Conservation (phyloP, 2,329 filamentous ascomycete species). For the Hymenoscyphus fraxineus region DNA sequence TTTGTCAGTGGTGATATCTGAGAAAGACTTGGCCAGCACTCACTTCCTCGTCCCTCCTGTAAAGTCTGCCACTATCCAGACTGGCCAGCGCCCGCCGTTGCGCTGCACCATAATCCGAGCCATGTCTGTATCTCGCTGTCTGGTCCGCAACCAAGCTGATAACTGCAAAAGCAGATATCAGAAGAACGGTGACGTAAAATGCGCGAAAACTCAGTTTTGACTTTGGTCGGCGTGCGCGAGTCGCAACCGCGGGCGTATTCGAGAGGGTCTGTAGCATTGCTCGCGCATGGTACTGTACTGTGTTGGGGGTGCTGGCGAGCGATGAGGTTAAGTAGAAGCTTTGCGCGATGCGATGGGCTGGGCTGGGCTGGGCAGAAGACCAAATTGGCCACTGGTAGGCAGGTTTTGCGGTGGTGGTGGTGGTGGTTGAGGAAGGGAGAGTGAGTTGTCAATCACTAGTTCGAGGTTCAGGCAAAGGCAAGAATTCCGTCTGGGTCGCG, state of each 20-base stretch:
- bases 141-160: conserved; percentile 33
- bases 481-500: background rate
- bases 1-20: background rate
- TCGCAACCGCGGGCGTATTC: conserved; percentile 16
- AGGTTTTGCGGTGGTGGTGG: background rate
- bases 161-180: conserved; percentile 30
- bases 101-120: conserved; percentile 27
- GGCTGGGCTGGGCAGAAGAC: background rate
- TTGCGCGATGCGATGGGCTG: background rate
- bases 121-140: conserved; percentile 30
- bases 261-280: conserved; percentile 26
- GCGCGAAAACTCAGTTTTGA: conserved; percentile 32
- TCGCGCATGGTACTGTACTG: conserved; percentile 19
- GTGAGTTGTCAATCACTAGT: background rate
- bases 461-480: background rate
- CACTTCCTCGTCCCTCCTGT: conserved; percentile 35
- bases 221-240: conserved; percentile 20
- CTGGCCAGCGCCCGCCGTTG: conserved; percentile 28
- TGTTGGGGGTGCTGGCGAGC: conserved; percentile 10
- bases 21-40: conserved; percentile 5
- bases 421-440: background rate
- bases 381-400: background rate
- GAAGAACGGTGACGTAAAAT: conserved; percentile 34
- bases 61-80: conserved; percentile 24
- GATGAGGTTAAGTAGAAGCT: background rate